Base-by-base conservation (phyloP, 2,329 filamentous ascomycete genomes). In the Fusarium sp. region DNA sequence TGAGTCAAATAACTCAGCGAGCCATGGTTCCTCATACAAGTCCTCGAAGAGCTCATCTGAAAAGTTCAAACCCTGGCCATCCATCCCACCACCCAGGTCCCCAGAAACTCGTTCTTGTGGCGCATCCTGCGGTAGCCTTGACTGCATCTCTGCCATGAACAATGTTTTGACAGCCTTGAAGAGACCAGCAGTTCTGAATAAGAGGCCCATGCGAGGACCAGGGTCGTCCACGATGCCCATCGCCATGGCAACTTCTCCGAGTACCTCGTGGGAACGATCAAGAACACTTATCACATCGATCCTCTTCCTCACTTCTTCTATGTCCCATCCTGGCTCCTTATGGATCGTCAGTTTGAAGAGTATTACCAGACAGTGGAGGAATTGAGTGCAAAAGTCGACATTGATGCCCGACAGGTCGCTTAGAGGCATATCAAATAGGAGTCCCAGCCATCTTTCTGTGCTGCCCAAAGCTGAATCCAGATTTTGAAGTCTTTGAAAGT, bases 311-410 rank as follows among this genome's bases (percentile, higher is more conserved):
- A 76, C 73, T 14, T 73, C 69, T 15, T 57, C 38, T 0, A 32
- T 14, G 14, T 71, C 65, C 73, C 73, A 76, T 3, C 56, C 54
- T 2, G 52, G 43, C 14, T 76, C 73, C 0, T 61, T 38, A 3
- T 73, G 33, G 1, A 47, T 73, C 25, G 25, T 61, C 4, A 76
- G 54, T 20, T 71, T 76, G 32, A 73, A 74, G 8, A 74, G 60
- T 15, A 73, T 65, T 6, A 72, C 66, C 2, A 76, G 17, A 20
- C 67, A 69, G 32, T 72, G 67, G 1, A 60, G 64, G 17, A 74
- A 62, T 27, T 74, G 69, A 1, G 65, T 69, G 37, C 70, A 76
- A 14, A 43, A 37, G 27, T 76, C 73, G 37, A 76, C 73, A 14
- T n/a, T 70, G 15, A 73, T 63, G 6, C 71, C 72, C 6, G 63